Evolutionary conservation across 2,329 filamentous ascomycete species (phyloP).

Genomic region (Clathrospora elynae): DNA sequence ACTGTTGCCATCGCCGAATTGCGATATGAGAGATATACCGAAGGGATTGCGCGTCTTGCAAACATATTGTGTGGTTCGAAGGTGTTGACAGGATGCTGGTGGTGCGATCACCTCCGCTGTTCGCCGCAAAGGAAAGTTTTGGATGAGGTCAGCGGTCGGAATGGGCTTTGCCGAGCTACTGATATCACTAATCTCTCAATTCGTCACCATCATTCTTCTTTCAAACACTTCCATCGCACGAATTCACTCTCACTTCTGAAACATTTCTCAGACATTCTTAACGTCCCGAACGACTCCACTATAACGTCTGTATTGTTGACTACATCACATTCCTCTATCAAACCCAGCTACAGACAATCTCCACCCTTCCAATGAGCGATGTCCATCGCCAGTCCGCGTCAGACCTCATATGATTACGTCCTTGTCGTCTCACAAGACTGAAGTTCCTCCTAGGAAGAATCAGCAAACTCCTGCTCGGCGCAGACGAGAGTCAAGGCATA

Average conservation of each 20-base stretch:
- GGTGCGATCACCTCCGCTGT: slow-evolving; percentile 28
- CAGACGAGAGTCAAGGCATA: too few species aligned
- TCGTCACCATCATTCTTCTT: not conserved
- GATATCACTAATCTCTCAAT: slow-evolving; percentile 16
- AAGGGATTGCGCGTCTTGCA: slow-evolving; percentile 45
- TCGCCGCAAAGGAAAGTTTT: slow-evolving; percentile 32
- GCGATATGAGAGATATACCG: slow-evolving; percentile 25
- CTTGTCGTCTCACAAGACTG: too few species aligned
- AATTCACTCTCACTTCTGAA: not conserved
- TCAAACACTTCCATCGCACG: not conserved
- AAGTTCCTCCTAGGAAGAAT: too few species aligned
- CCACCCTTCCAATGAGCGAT: too few species aligned
- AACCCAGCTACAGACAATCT: too few species aligned
- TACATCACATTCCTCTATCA: too few species aligned
- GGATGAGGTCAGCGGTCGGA: slow-evolving; percentile 41
- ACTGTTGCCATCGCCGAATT: not conserved
- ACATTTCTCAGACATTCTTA: too few species aligned
- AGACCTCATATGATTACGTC: too few species aligned
- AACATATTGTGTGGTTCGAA: slow-evolving; percentile 40
- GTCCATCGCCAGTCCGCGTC: too few species aligned
- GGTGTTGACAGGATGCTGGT: slow-evolving; percentile 21
- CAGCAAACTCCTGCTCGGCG: too few species aligned
- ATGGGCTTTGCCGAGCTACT: slow-evolving; percentile 33
- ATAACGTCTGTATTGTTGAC: too few species aligned
- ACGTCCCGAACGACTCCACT: too few species aligned